Evolutionary conservation across 148 eudicot species (phyloP), one percentile per base, ranked within the genome.

Genomic region (Arbutus unedo): DNA sequence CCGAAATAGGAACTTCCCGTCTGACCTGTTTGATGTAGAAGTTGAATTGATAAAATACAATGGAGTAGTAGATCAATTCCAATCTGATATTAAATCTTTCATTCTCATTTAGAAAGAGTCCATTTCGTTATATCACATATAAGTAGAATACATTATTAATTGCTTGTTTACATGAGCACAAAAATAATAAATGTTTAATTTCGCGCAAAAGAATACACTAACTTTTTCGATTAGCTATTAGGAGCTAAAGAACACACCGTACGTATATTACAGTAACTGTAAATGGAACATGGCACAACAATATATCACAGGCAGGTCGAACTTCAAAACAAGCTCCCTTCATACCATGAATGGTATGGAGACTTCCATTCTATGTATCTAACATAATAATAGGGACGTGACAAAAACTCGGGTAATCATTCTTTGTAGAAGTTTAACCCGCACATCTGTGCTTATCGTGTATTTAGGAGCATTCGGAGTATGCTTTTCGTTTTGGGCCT

Each of bases 401-500:
- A 48, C 55, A 19, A 47, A 79, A 62, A 79, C 71, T 15, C 7
- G 41, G 44, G 5, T 45, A 21, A 21, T 23, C 55, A 77, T 55
- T 79, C 55, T 14, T 47, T 0, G 6, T 15, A 44, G 41, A 8
- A 16, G 25, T 31, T 44, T 15, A 31, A 13, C 79, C 57, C 72
- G 13, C 9, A 38, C 11, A 62, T 16, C 25, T 38, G 38, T 2
- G 74, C 45, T 83, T 83, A 90, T 86, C 89, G 89, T 60, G 93
- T 95, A 70, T 92, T 92, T 59, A 95, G 90, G 54, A 95, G 91
- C 98, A 92, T 91, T 77, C 93, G 87, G 44, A 92, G 88, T 45
- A 95, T 90, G 71, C 90, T 93, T 85, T 91, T 93, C 91, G 90
- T 88, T 82, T 91, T 92, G 10, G 98, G 98, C 84, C 98, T 90